Evolutionary conservation across 352 stramenopile species (phyloP).

Genomic region (Phytophthora tubulina): DNA sequence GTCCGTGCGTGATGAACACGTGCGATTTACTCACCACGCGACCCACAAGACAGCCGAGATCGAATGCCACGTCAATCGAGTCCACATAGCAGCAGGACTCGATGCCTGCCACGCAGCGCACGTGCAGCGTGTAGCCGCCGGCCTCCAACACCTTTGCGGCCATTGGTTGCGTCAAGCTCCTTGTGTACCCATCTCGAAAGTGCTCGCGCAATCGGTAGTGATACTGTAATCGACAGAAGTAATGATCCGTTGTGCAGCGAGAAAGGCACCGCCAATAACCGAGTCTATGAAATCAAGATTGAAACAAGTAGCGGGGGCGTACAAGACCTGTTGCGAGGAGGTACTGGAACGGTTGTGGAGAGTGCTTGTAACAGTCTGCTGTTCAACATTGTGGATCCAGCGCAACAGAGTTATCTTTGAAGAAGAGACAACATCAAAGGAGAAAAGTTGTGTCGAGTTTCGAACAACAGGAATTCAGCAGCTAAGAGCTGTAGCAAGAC

Average conservation of each 20-base stretch:
- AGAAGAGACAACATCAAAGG: no score
- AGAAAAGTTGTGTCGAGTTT: no score
- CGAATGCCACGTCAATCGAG: conserved; percentile 78
- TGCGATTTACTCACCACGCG: conserved; percentile 67
- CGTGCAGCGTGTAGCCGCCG: conserved; percentile 61
- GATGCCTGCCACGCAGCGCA: conserved; percentile 74
- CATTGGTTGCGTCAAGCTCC: conserved; percentile 5
- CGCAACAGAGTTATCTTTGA: no score
- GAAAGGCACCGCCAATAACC: no score
- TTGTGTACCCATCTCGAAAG: conserved; percentile 3
- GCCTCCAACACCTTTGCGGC: conserved; percentile 41
- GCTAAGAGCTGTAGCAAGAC: no score
- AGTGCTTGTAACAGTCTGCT: no score
- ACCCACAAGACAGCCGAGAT: conserved; percentile 69
- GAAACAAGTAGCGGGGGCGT: background rate
- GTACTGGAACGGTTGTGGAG: no score
- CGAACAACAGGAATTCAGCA: no score
- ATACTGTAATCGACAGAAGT: conserved; percentile 14
- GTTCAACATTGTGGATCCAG: no score
- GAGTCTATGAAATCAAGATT: no score
- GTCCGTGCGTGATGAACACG: conserved; percentile 90
- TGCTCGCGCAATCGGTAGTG: background rate
- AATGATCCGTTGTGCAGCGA: no score
- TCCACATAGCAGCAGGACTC: conserved; percentile 85
- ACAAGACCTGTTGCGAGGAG: no score